A percentile compares a stretch with the other conserved stretches of the same genome.
phyloP scores from a whole-genome alignment of 768 basidiomycete genomes.

The Plicaturopsis crispa region DNA sequence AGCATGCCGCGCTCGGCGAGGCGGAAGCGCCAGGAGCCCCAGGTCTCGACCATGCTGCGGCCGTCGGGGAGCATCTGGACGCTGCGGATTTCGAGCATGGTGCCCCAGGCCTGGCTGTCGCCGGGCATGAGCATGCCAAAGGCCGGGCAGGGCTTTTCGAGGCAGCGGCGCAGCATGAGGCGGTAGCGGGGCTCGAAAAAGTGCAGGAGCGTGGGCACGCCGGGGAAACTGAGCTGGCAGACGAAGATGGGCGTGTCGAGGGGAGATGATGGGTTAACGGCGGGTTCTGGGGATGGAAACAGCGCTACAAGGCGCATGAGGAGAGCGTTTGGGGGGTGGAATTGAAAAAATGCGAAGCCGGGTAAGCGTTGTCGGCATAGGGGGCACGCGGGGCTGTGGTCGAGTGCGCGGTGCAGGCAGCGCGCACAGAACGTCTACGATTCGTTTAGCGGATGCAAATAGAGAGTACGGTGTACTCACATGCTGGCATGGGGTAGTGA shows the following conservation, averaged over 20 bases:
- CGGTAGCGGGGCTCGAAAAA: conserved; percentile 94
- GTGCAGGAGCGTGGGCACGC: conserved; percentile 83
- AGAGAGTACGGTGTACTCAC: conserved; percentile 34
- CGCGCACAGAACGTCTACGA: conserved; percentile 80
- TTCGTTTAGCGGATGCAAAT: conserved; percentile 6
- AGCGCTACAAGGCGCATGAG: conserved; percentile 62
- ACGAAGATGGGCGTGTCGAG: conserved; percentile 91
- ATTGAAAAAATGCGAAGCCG: conserved; percentile 68
- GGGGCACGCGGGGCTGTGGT: conserved; percentile 79
- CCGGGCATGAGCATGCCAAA: conserved; percentile 92
- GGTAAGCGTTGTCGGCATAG: conserved; percentile 80
- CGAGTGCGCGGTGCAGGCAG: conserved; percentile 86
- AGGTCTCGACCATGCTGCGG: conserved; percentile 76
- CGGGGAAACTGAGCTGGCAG: conserved; percentile 85
- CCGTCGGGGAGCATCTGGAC: conserved; percentile 90
- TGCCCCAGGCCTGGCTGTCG: conserved; percentile 73
- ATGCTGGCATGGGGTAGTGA: conserved; percentile 95
- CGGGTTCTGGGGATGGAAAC: conserved; percentile 44
- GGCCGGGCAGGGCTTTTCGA: conserved; percentile 64
- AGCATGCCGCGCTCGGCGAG: conserved; percentile 75
- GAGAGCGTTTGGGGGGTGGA: conserved; percentile 68
- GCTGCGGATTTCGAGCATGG: conserved; percentile 83
- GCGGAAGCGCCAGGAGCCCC: conserved; percentile 70
- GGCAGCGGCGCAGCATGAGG: conserved; percentile 93
- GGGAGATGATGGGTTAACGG: conserved; percentile 26